Evolutionary conservation across 208 protist genomes (phyloP).

Genomic region (Trypanosoma melophagium): DNA sequence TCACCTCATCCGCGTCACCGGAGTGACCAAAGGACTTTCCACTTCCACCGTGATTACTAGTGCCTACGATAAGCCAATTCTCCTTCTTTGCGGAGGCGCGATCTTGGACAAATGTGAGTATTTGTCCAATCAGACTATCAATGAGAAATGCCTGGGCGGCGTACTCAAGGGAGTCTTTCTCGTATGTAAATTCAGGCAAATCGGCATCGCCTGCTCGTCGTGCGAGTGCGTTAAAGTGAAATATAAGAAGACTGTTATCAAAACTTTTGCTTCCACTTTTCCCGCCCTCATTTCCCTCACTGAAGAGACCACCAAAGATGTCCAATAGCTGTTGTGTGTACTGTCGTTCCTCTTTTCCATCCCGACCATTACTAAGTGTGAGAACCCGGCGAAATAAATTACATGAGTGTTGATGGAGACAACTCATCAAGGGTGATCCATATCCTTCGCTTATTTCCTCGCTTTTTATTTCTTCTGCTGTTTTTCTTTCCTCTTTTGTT

Average conservation of each 20-base stretch:
- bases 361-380: constrained; percentile 33
- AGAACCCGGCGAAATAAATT: constrained; percentile 44
- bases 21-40: constrained; percentile 45
- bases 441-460: neutral
- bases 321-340: constrained; percentile 42
- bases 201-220: constrained; percentile 41
- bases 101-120: constrained; percentile 57
- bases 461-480: neutral
- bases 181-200: constrained; percentile 60
- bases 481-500: neutral
- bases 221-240: constrained; percentile 70
- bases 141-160: constrained; percentile 67
- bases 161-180: constrained; percentile 42
- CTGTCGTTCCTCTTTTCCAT: constrained; percentile 42
- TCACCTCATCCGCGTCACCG: constrained; percentile 31
- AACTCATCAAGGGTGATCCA: constrained; percentile 39
- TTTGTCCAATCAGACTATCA: constrained; percentile 68
- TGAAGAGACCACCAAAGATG: constrained; percentile 50
- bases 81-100: constrained; percentile 56
- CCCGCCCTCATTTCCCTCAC: constrained; percentile 27
- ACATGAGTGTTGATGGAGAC: constrained; percentile 52
- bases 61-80: constrained; percentile 80
- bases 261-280: constrained; percentile 40
- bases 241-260: constrained; percentile 57
- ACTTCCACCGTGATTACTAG: constrained; percentile 58